Evolutionary conservation across 2,329 filamentous ascomycete species (phyloP), one percentile per base, ranked within the genome.

Genomic region (Colletotrichum lentis): DNA sequence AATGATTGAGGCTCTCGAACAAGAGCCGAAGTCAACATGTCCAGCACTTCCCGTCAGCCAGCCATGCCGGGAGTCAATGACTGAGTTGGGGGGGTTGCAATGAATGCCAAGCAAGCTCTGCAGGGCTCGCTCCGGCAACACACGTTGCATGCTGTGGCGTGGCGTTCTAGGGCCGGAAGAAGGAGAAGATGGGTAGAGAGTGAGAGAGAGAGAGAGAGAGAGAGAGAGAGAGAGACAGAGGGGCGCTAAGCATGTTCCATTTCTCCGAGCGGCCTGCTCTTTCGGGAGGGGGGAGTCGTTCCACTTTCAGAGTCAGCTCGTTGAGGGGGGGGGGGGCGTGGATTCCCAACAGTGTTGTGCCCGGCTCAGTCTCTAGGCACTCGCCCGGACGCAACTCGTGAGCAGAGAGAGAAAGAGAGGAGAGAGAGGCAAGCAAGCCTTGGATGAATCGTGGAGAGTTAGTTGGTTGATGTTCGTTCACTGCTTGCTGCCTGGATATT

Each of bases 1-100:
- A 68, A 61, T 52, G 43, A 43, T 39, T 65, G 62, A 68, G 65
- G 62, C 65, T 68, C 62, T 68, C 62, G 65, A 61, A 14, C 37
- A 37, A 50, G 27, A 64, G 43, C 65, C 62, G 62, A 56, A 39
- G 27, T n/a, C 20, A 20, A 35, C 14, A 8, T 35, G 24, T 37
- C 46, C 35, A 55, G 24, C 47, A 44, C 7, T 24, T 47, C 41
- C 27, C 27, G 1, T 27, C 27, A 27, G 27, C 27, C 27, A 27
- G 27, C 27, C 27, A 27, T 46, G 18, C 43, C n/a, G n/a, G n/a
- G n/a, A n/a, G n/a, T n/a, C n/a, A n/a, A n/a, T n/a, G n/a, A n/a
- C n/a, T n/a, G n/a, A n/a, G n/a, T n/a, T 43, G 31, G 10, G 16
- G 53, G 53, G 31, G 61, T 39, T 12, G 49, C 37, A 60, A 46